Percentiles rank a stretch among this genome's conserved stretches.
phyloP scores from a whole-genome alignment of 2,329 filamentous ascomycete genomes.

The Cadophora sp. region DNA sequence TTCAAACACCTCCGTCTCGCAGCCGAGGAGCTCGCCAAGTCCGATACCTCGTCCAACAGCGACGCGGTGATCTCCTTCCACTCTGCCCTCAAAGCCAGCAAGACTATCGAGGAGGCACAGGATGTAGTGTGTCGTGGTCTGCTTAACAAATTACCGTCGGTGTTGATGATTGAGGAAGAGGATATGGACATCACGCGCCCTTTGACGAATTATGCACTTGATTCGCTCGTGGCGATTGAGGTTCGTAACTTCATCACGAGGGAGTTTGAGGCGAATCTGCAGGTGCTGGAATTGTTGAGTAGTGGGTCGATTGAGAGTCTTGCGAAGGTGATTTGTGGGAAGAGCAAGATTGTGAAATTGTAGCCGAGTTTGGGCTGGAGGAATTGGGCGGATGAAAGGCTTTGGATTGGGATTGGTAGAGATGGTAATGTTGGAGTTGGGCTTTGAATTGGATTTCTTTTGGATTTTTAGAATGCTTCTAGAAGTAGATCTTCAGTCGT shows the following conservation, averaged over 20 bases:
- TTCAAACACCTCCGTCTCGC: conserved; percentile 54
- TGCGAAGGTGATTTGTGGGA: conserved; percentile 55
- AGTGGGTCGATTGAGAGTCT: conserved; percentile 58
- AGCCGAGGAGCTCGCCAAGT: conserved; percentile 42
- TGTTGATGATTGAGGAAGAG: conserved; percentile 57
- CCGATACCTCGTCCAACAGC: conserved; percentile 44
- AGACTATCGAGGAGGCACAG: conserved; percentile 53
- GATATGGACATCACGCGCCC: conserved; percentile 55
- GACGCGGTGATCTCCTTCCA: conserved; percentile 51
- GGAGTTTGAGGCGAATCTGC: conserved; percentile 51
- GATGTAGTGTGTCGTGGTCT: conserved; percentile 54
- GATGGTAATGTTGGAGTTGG: background rate
- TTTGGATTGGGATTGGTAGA: background rate
- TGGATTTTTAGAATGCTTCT: conserved; percentile 15
- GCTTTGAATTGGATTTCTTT: background rate
- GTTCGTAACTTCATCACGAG: conserved; percentile 48
- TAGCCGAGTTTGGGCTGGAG: background rate
- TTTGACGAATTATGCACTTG: conserved; percentile 52
- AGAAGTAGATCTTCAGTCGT: conserved; percentile 14
- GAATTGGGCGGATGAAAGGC: background rate
- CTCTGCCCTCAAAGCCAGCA: conserved; percentile 51
- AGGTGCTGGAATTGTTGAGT: conserved; percentile 61
- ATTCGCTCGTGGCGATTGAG: conserved; percentile 45
- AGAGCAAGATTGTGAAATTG: conserved; percentile 44
- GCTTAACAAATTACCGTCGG: conserved; percentile 54